Percentiles rank a stretch among this genome's conserved stretches.
Evolutionary conservation across 495 filamentous ascomycete genomes (phyloP).

Genomic region (Neurospora sp.): DNA sequence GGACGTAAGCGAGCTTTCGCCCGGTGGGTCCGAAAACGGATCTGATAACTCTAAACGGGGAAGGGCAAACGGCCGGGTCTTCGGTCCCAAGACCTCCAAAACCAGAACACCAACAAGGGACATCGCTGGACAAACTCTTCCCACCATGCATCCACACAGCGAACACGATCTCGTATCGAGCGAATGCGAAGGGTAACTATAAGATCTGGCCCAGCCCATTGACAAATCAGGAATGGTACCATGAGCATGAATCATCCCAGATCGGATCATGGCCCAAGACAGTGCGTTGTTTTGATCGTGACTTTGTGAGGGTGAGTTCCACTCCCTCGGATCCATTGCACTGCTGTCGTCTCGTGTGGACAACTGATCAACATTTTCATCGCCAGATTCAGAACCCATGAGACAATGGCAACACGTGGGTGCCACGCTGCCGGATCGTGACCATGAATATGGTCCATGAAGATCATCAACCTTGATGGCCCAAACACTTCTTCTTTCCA

Average conservation of each 20-base stretch:
- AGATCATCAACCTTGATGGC: background rate
- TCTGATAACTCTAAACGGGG: slow-evolving; percentile 12
- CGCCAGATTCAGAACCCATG: background rate
- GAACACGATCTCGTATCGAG: background rate
- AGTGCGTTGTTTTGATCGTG: background rate
- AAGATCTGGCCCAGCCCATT: background rate
- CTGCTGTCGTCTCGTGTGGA: background rate
- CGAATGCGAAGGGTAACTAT: background rate
- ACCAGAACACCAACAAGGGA: background rate
- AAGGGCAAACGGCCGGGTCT: background rate
- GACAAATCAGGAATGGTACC: background rate
- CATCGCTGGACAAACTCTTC: background rate
- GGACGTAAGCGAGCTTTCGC: background rate
- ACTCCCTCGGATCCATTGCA: background rate
- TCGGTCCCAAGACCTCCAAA: background rate
- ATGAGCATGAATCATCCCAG: background rate
- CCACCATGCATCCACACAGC: background rate
- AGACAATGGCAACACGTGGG: background rate
- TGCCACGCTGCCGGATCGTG: background rate
- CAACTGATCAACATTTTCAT: background rate
- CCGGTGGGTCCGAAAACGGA: slow-evolving; percentile 1
- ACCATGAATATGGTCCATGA: background rate
- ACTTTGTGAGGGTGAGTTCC: background rate
- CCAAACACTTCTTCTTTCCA: background rate
- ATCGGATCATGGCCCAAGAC: background rate